Base-by-base conservation (phyloP, 1,139 yeast species). In the Debaryomycetaceae sp. region DNA sequence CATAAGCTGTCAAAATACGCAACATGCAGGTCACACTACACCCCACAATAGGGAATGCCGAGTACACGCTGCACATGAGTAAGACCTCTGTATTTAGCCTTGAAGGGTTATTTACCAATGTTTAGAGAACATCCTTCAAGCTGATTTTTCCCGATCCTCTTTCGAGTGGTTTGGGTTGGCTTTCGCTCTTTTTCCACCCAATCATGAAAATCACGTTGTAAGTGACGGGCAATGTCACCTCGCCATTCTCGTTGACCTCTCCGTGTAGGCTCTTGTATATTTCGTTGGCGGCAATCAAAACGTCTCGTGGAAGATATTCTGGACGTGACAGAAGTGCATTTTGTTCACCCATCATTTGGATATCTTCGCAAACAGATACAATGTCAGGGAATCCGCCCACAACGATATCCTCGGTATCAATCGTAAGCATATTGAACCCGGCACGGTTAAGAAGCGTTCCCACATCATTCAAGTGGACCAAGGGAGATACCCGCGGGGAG, bases 341-440 rank as follows among this genome's bases (percentile, higher is more conserved):
- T 35, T 77, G 78, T 48, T 83, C 95, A 4, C 95, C 95, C 94
- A 82, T 82, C 14, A 72, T 57, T 43, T 79, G 85, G 24, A 83
- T 52, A 41, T 83, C 94, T 32, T 69, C 72, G 55, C 83, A 62
- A 25, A 83, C 54, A 3, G 83, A 64, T 29, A 72, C 62, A 27
- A 80, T 61, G 44, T 77, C 80, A 0, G 94, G 95, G 42, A 77
- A 83, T n/a, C 80, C 81, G 4, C 68, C 69, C 7, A 83, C 86
- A 4, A 80, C 71, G 19, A 83, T 71, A 45, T 83, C 94, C 44
- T 83, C 94, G 4, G 83, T 79, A 47, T 83, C 95, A 23, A 83
- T 76, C 0, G 95, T 83, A 30, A 83, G 63, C 65, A 83, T 68
- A 40, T 73, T 77, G 58, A 79, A 83, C 15, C 86, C 83, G 1